Base-by-base conservation (phyloP, 352 stramenopile species). In the Pelagophyceae sp. region DNA sequence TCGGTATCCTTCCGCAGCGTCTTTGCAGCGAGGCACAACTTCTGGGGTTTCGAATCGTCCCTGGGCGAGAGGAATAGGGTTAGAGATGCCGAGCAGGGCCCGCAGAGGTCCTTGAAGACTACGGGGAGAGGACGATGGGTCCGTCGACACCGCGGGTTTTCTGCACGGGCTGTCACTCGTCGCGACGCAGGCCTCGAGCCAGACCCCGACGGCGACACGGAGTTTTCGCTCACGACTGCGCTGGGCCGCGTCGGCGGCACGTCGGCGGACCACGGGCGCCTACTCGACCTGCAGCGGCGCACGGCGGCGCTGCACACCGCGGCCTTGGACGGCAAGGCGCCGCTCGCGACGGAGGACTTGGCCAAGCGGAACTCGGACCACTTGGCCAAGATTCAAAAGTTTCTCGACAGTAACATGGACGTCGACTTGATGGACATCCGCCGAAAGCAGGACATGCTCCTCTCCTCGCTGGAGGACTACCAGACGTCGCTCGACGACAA, bases 401-500 rank as follows among this genome's bases (percentile, higher is more conserved):
- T 72, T n/a, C 3, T 72, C 6, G 64, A 72, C 11, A 19, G 19
- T 3, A 37, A 72, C 35, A 72, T 72, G 64, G 64, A 72, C 35
- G 64, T 72, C 19, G 35, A 72, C 35, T n/a, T 72, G 29, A 72
- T 72, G 64, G 64, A 72, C 64, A 50, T 72, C 19, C 64, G 64
- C 11, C 64, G 64, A 3, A 72, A 72, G 31, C 64, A 72, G 35
- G 64, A 72, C 64, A 3, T 31, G 32, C n/a, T 72, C 31, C 20
- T 40, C 6, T 15, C 19, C 19, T 27, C 19, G 20, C 64, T 72
- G 5, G 64, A 72, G 15, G 20, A 37, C 35, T 40, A 72, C 35
- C 19, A 37, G 6, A 72, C 15, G 31, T 3, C 15, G 6, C 64
- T 72, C 64, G 64, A 45, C 31, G 6, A 72, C 32, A 38, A 50